Evolutionary conservation across 2,329 filamentous ascomycete species (phyloP).

Genomic region (Scytalidium lignicola): DNA sequence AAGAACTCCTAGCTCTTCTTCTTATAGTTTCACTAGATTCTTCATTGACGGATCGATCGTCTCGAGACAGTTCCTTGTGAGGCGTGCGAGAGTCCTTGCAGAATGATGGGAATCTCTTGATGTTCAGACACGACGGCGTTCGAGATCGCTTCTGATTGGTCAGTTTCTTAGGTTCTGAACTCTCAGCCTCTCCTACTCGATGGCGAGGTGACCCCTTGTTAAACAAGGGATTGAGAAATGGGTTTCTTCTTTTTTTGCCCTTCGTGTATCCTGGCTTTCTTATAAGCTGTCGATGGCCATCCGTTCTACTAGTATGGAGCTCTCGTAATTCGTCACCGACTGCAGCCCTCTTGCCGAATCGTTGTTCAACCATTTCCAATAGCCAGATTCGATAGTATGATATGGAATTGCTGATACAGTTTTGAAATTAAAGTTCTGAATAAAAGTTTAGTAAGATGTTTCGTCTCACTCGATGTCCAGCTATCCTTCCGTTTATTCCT

Average conservation of each 20-base stretch:
- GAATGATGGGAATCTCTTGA: neutral
- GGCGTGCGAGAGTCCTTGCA: slow-evolving; percentile 1
- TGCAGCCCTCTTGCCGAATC: no score
- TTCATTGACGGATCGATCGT: neutral
- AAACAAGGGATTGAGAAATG: neutral
- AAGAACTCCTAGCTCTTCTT: slow-evolving; percentile 1
- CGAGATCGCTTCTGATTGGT: slow-evolving; percentile 12
- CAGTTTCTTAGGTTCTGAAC: slow-evolving; percentile 1
- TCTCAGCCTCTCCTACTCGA: neutral
- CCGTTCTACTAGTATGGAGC: no score
- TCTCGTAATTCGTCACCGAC: no score
- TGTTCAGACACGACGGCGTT: neutral
- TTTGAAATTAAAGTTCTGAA: no score
- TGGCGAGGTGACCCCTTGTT: neutral
- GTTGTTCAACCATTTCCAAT: no score
- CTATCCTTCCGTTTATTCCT: no score
- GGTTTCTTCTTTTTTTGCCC: neutral
- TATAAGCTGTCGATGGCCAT: no score
- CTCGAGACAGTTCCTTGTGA: neutral
- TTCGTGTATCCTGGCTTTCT: no score
- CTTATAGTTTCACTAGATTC: neutral
- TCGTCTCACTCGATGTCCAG: no score
- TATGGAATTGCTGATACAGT: no score
- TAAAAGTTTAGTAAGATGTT: no score
- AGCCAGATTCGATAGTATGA: no score